Percentiles rank a stretch among this genome's conserved stretches.
Conservation (phyloP, 345 rosid genomes). For the thale cress (Arabidopsis thaliana) region TAIR10.1 NC_003070.9:4361501-4362000, state of each 20-base stretch:
- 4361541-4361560: no score
- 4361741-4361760: slow-evolving; percentile 37
- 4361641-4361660: not conserved
- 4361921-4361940: slow-evolving; percentile 24
- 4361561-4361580: no score
- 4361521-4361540: no score
- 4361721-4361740: slow-evolving; percentile 18
- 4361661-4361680: slow-evolving; percentile 14
- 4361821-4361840: slow-evolving; percentile 76
- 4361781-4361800: slow-evolving; percentile 77
- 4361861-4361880: not conserved
- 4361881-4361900: slow-evolving; percentile 1
- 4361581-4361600: no score
- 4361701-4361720: slow-evolving; percentile 25
- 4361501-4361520: no score
- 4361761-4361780: slow-evolving; percentile 25
- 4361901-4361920: not conserved
- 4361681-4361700: slow-evolving; percentile 2
- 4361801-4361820: slow-evolving; percentile 78
- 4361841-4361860: slow-evolving; percentile 73
- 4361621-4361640: no score
- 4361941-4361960: slow-evolving; percentile 97
- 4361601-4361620: no score
- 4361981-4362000: slow-evolving; percentile 83
- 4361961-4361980: slow-evolving; percentile 89